A percentile compares a stretch with the other conserved stretches of the same genome.
These are phyloP conservation scores for Boehmeria nivea DNA, from an alignment of 306 rosid species.

Conservation along the genomic window DNA sequence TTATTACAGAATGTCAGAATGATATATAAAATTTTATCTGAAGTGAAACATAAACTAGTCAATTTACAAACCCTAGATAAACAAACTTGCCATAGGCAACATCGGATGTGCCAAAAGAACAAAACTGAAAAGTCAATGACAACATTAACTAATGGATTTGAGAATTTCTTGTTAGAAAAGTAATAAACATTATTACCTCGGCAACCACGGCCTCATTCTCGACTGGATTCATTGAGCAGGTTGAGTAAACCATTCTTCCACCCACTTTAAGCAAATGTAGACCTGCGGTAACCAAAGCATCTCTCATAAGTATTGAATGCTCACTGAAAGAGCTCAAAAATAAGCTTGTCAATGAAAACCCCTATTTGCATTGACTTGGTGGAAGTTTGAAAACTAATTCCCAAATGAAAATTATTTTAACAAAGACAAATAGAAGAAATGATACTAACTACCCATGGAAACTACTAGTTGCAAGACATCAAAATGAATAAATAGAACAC, in stretches of 20 bases:
- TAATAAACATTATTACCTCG: slow-evolving; percentile 46
- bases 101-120: neutral
- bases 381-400: too few species aligned
- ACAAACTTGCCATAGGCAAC: neutral
- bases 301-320: slow-evolving; percentile 3
- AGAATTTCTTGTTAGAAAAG: neutral
- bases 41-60: neutral
- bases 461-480: too few species aligned
- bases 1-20: too few species aligned
- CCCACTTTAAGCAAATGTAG: slow-evolving; percentile 81
- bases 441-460: too few species aligned
- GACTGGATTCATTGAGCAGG: slow-evolving; percentile 97
- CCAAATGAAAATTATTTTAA: too few species aligned
- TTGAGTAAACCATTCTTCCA: slow-evolving; percentile 95
- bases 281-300: slow-evolving; percentile 48
- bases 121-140: neutral
- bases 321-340: neutral
- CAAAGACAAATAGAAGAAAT: too few species aligned
- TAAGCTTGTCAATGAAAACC: slow-evolving; percentile 2
- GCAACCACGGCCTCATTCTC: slow-evolving; percentile 98
- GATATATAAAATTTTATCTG: too few species aligned
- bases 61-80: neutral
- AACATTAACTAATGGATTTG: neutral
- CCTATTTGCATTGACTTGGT: too few species aligned
- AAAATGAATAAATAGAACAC: too few species aligned